A percentile compares a stretch with the other conserved stretches of the same genome.
Conservation (phyloP, 352 stramenopile species). For the Pythium grandisporangium region DNA sequence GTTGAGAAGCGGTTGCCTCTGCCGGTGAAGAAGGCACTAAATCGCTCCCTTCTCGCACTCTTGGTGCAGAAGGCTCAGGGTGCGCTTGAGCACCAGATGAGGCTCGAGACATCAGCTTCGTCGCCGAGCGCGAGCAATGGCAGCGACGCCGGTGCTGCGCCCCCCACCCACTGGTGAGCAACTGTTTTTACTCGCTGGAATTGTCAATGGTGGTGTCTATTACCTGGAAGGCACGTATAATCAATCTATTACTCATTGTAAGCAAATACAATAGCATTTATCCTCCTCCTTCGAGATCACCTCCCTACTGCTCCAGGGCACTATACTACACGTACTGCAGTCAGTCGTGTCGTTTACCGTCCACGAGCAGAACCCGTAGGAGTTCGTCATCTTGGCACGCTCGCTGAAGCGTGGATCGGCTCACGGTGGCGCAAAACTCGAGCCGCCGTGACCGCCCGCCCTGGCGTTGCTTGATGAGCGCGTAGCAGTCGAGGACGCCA, state of each 20-base stretch:
- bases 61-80: slow-evolving; percentile 74
- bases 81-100: slow-evolving; percentile 64
- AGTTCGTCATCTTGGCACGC: slow-evolving; percentile 1
- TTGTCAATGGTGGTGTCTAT: too few species aligned
- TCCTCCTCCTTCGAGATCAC: too few species aligned
- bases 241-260: too few species aligned
- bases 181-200: too few species aligned
- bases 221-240: too few species aligned
- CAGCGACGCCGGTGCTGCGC: too few species aligned
- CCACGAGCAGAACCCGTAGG: background rate
- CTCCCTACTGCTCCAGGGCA: too few species aligned
- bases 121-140: slow-evolving; percentile 3
- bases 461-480: slow-evolving; percentile 30
- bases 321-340: too few species aligned
- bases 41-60: slow-evolving; percentile 60
- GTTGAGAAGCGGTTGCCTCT: slow-evolving; percentile 53
- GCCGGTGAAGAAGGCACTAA: slow-evolving; percentile 48
- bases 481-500: slow-evolving; percentile 62
- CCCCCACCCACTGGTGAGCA: too few species aligned
- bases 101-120: slow-evolving; percentile 35
- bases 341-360: background rate
- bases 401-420: background rate
- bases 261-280: too few species aligned
- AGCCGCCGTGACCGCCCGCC: slow-evolving; percentile 9
- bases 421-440: background rate